Base-by-base conservation (phyloP, 768 basidiomycete genomes). In the Dentipellis sp. region DNA sequence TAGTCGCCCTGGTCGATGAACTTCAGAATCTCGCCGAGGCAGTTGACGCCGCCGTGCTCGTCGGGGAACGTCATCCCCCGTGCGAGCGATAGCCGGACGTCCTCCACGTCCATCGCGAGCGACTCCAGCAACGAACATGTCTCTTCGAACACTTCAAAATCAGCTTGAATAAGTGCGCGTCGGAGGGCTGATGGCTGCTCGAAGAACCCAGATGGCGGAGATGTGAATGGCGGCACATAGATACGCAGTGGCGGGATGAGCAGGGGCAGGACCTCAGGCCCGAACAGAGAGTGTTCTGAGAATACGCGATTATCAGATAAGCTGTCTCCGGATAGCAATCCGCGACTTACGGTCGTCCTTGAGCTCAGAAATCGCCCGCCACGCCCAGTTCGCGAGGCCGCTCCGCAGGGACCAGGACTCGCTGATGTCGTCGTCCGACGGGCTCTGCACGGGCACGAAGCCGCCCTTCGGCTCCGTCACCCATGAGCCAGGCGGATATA, bases 401-500 rank as follows among this genome's bases (percentile, higher is more conserved):
- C 74, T 78, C 17, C 90, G 80, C 48, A 86, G 66, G 22, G 65
- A 73, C 89, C 89, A 92, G 48, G 79, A 74, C 59, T 88, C 85
- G 36, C 71, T 69, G 45, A 68, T 59, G 19, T 57, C 63, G 38
- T 64, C 67, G 36, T 70, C 62, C 4, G 64, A 57, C 4, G 45
- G 62, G 12, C 68, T 29, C 10, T 54, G 58, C 16, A 58, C 52
- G 6, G 60, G 47, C 35, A 57, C 22, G 16, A 56, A 23, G 17
- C 47, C 52, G 58, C 22, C 34, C 2, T 51, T 34, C 59, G 53
- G 67, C 59, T 22, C 67, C 63, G 21, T 74, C 69, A 56, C 50
- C 90, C 91, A 92, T 11, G 78, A 71, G 10, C 80, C 82, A 11
- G 83, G 79, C n/a, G 86, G 85, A 66, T 90, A 93, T 65, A 91